Percentiles rank a stretch among this genome's conserved stretches.
These are phyloP conservation scores for Hyaloperonospora arabidopsidis DNA, from an alignment of 352 stramenopile species.

Conservation along the genomic window DNA sequence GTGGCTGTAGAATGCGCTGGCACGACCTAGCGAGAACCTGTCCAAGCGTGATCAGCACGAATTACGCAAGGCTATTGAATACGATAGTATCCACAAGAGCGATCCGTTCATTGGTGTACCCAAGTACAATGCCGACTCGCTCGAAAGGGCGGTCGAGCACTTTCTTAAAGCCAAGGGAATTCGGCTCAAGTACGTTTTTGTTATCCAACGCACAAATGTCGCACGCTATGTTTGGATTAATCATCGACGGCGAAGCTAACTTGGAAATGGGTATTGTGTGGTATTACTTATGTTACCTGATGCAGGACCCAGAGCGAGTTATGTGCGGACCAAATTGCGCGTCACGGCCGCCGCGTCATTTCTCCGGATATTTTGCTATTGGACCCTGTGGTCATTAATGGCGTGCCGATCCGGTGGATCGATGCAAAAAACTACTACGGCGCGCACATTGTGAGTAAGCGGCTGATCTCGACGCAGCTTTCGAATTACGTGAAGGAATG, in stretches of 20 bases:
- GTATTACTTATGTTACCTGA: neutral
- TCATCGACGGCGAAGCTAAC: neutral
- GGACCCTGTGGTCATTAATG: constrained; percentile 78
- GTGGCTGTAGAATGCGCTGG: constrained; percentile 40
- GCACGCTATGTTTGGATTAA: neutral
- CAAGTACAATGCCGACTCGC: constrained; percentile 63
- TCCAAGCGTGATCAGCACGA: constrained; percentile 66
- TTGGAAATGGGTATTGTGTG: neutral
- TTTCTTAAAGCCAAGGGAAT: constrained; percentile 68
- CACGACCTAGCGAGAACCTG: constrained; percentile 39
- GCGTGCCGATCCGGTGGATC: constrained; percentile 79
- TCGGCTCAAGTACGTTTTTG: constrained; percentile 54
- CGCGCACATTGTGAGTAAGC: constrained; percentile 84
- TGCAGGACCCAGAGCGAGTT: constrained; percentile 62
- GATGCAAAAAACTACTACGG: constrained; percentile 87
- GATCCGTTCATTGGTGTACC: constrained; percentile 67
- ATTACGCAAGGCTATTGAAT: constrained; percentile 57
- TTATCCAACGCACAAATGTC: neutral
- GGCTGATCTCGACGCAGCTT: constrained; percentile 72
- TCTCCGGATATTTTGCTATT: constrained; percentile 76
- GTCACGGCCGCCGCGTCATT: constrained; percentile 66
- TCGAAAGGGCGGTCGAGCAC: constrained; percentile 66
- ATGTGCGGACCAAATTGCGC: constrained; percentile 49
- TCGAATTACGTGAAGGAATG: constrained; percentile 82
- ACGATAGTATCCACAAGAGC: constrained; percentile 81